phyloP scores from a whole-genome alignment of 495 filamentous ascomycete genomes.

The Evansstolkia leycettana region DNA sequence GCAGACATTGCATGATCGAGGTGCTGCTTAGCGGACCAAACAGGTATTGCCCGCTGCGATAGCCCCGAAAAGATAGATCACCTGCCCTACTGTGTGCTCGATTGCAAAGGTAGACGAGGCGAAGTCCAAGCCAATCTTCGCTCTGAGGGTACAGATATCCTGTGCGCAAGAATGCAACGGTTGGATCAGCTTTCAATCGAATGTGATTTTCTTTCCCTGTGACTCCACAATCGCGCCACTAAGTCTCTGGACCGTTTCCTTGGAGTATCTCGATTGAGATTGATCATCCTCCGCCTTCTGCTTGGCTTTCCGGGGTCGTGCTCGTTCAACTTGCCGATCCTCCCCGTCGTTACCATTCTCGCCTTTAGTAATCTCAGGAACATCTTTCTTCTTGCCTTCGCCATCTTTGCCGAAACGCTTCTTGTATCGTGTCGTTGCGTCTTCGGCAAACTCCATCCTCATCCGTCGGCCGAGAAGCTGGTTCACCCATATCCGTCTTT shows the following conservation, averaged over 20 bases:
- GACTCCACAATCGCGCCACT: slow-evolving; percentile 68
- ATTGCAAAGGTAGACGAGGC: neutral
- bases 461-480: slow-evolving; percentile 62
- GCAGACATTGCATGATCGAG: no score
- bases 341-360: slow-evolving; percentile 9
- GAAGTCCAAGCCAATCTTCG: neutral
- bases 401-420: slow-evolving; percentile 78
- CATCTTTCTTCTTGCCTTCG: slow-evolving; percentile 22
- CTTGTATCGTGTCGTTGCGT: slow-evolving; percentile 72
- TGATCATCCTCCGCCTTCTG: slow-evolving; percentile 19
- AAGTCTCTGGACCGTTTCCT: slow-evolving; percentile 39
- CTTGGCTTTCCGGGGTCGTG: slow-evolving; percentile 15
- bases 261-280: slow-evolving; percentile 25
- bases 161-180: neutral
- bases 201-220: slow-evolving; percentile 75
- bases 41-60: no score
- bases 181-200: slow-evolving; percentile 53
- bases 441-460: slow-evolving; percentile 88
- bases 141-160: neutral
- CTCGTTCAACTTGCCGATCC: slow-evolving; percentile 8
- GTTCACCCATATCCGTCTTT: slow-evolving; percentile 72
- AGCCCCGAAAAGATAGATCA: no score
- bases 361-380: slow-evolving; percentile 12
- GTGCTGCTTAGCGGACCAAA: no score
- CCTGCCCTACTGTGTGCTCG: no score